Evolutionary conservation across 2,329 filamentous ascomycete species (phyloP).

Genomic region (Penicillium paneum): DNA sequence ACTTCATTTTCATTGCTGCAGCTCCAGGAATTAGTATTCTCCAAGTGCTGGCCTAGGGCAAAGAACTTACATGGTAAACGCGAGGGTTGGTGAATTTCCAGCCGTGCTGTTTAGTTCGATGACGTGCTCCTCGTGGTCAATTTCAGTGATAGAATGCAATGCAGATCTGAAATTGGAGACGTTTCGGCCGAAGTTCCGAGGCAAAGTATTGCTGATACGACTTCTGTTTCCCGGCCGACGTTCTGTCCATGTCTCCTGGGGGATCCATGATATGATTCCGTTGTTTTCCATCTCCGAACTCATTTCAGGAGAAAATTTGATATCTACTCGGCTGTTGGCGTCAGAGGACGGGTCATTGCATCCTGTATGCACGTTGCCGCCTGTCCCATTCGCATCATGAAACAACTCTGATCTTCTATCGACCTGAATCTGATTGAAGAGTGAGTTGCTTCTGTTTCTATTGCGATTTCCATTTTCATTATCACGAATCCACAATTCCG

Average conservation of each 20-base stretch:
- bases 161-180: not conserved
- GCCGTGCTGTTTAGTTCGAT: not conserved
- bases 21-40: not conserved
- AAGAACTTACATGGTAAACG: not conserved
- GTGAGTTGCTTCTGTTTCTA: not conserved
- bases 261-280: not conserved
- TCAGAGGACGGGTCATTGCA: not conserved
- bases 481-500: not conserved
- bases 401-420: not conserved
- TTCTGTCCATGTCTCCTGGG: not conserved
- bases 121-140: not conserved
- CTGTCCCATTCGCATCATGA: not conserved
- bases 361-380: not conserved
- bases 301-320: too few relatives aligned
- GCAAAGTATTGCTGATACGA: not conserved
- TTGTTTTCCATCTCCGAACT: not conserved
- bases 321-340: not conserved
- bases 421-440: not conserved
- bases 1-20: not conserved
- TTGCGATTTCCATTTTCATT: not conserved
- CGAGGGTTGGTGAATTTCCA: not conserved
- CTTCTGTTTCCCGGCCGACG: not conserved
- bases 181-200: slow-evolving; percentile 5
- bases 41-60: not conserved
- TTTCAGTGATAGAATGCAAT: not conserved